phyloP scores from a whole-genome alignment of 306 rosid species.

The Cucurbita ficifolia region DNA sequence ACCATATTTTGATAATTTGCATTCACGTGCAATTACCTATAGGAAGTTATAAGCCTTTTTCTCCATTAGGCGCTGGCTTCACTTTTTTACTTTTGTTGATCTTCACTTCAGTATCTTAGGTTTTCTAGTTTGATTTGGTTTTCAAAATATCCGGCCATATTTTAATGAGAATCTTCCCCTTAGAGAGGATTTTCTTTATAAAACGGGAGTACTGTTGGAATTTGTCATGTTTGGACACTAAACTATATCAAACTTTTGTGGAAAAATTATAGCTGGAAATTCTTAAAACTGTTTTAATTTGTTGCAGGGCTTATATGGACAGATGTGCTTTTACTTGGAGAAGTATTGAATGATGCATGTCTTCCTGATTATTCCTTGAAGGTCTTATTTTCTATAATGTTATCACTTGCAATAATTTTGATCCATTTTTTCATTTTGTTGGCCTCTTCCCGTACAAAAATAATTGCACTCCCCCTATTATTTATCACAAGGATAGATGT shows the following conservation, averaged over 20 bases:
- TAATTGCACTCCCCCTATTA: neutral
- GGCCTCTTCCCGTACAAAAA: neutral
- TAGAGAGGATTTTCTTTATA: neutral
- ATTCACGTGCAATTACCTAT: neutral
- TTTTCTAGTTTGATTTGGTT: neutral
- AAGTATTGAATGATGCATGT: slow-evolving; percentile 11
- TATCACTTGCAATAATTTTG: neutral
- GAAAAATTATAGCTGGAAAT: neutral
- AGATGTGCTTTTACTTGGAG: slow-evolving; percentile 14
- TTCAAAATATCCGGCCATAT: neutral
- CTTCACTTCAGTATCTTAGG: neutral
- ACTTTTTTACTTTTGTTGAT: neutral
- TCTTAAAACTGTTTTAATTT: neutral
- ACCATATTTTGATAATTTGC: neutral
- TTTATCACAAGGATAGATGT: neutral
- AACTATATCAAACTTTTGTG: neutral
- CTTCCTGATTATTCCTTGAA: slow-evolving; percentile 11
- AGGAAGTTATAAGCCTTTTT: neutral
- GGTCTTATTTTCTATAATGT: slow-evolving; percentile 1
- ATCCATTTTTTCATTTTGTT: neutral
- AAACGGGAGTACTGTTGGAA: neutral
- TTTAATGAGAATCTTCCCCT: neutral
- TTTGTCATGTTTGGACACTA: neutral
- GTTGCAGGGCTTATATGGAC: slow-evolving; percentile 10
- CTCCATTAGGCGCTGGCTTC: neutral